Evolutionary conservation across 177 flowering plant species (phyloP), one percentile per base, ranked within the genome.

Genomic region (Tripterygium wilfordii): DNA sequence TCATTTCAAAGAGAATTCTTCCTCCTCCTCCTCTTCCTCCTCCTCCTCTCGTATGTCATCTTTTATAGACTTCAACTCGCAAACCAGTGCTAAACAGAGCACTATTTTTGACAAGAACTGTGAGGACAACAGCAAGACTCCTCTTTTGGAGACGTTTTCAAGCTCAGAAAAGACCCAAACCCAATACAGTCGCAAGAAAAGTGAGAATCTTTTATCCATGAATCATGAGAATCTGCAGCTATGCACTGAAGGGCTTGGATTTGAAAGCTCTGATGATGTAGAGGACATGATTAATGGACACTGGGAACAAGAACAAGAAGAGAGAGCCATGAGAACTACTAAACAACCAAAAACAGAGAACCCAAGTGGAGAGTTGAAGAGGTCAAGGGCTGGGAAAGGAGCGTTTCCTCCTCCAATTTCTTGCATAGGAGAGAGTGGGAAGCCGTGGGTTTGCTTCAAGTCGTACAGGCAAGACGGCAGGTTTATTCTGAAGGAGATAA

Each of bases 221-320:
- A 78, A 65, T 33, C 62, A 67, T 0, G 84, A 76, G 30, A 79
- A 75, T 56, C 53, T 78, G 54, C 80, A 79, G n/a, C 61, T 71
- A 2, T 90, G 89, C 70, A 87, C 96, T 0, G 96, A 90, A 47
- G 89, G 95, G 2, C 85, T 87, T 10, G 98, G 98, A 3, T 83
- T 66, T 32, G 96, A 90, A 48, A 87, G 98, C 75, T 75, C 64
- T 14, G 91, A 70, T 20, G 85, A 77, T 37, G 75, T 79, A 0
- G 96, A 88, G 55, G 85, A 83, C 36, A 13, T 63, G 45, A 42
- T 28, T 18, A 37, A 13, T 9, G 56, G 47, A 22, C 35, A 39
- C 5, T 44, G 64, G 60, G 27, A 45, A 31, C 38, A 25, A 28
- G 8, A n/a, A n/a, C n/a, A 48, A 27, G 60, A 59, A 41, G 53